Percentiles rank a stretch among this genome's conserved stretches.
Evolutionary conservation across 306 rosid genomes (phyloP).

Genomic region (Sicyos baderoa): DNA sequence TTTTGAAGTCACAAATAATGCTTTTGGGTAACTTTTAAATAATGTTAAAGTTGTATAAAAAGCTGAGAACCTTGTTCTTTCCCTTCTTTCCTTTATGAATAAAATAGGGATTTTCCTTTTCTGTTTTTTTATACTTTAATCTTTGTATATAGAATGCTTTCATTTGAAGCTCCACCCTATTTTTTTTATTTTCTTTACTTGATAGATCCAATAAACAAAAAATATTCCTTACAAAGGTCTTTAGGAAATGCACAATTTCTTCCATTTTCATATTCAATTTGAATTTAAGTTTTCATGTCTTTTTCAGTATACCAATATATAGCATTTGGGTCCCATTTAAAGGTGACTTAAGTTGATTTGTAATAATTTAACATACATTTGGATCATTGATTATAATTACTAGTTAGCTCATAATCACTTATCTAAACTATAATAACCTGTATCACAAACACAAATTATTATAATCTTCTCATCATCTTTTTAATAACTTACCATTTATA

Average conservation of each 20-base stretch:
- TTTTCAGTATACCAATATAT: neutral
- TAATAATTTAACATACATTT: too few relatives aligned
- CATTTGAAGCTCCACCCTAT: neutral
- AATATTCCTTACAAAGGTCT: slow-evolving; percentile 36
- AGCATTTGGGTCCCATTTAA: neutral
- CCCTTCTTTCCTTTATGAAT: slow-evolving; percentile 20
- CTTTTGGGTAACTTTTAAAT: slow-evolving; percentile 1
- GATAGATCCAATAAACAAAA: slow-evolving; percentile 47
- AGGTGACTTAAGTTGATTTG: too few relatives aligned
- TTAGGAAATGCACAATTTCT: slow-evolving; percentile 28
- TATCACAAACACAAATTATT: too few relatives aligned
- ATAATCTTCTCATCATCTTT: too few relatives aligned
- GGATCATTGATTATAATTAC: too few relatives aligned
- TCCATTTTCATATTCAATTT: slow-evolving; percentile 26
- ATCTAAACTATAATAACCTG: too few relatives aligned
- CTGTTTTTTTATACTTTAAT: neutral
- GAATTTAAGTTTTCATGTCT: neutral
- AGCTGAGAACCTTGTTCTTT: slow-evolving; percentile 38
- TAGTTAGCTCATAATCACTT: too few relatives aligned
- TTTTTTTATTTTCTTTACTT: neutral
- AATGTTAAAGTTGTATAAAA: slow-evolving; percentile 19
- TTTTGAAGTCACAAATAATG: slow-evolving; percentile 19
- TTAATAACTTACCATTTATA: too few relatives aligned
- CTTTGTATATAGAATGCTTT: slow-evolving; percentile 22
- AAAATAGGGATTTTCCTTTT: neutral